Percentiles rank a stretch among this genome's conserved stretches.
Conservation (phyloP, 352 stramenopile genomes). For the Globisporangium sylvaticum region DNA sequence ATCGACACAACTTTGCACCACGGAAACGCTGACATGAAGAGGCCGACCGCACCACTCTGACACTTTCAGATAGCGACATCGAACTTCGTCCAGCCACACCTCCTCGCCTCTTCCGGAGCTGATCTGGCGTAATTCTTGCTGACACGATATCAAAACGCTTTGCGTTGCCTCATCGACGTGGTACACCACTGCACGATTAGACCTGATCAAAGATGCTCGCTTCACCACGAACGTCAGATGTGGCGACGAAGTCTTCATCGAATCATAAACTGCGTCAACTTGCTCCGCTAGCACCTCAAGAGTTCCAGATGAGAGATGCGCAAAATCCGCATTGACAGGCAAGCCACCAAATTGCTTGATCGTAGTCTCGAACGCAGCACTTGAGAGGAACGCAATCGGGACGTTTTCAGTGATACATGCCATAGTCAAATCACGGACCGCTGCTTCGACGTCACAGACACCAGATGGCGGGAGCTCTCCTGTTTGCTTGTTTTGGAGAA, state of each 20-base stretch:
- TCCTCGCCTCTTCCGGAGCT: not conserved
- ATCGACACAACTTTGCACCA: slow-evolving; percentile 6
- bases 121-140: not conserved
- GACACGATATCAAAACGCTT: slow-evolving; percentile 10
- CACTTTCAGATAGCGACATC: slow-evolving; percentile 3
- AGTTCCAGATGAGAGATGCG: not conserved
- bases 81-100: slow-evolving; percentile 10
- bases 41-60: not conserved
- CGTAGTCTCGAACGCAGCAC: not conserved
- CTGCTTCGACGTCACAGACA: not conserved
- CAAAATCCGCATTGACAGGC: not conserved
- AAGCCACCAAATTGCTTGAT: not conserved
- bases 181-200: slow-evolving; percentile 10
- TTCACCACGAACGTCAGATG: slow-evolving; percentile 13
- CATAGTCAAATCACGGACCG: slow-evolving; percentile 3
- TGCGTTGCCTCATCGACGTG: slow-evolving; percentile 7
- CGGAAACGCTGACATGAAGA: slow-evolving; percentile 14
- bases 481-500: not conserved
- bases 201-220: not conserved
- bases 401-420: slow-evolving; percentile 16
- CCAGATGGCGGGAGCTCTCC: not conserved
- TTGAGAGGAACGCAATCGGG: slow-evolving; percentile 14
- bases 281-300: not conserved
- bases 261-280: not conserved
- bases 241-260: slow-evolving; percentile 2